phyloP scores from a whole-genome alignment of 2,329 filamentous ascomycete species.

The Graphilbum fragrans region DNA sequence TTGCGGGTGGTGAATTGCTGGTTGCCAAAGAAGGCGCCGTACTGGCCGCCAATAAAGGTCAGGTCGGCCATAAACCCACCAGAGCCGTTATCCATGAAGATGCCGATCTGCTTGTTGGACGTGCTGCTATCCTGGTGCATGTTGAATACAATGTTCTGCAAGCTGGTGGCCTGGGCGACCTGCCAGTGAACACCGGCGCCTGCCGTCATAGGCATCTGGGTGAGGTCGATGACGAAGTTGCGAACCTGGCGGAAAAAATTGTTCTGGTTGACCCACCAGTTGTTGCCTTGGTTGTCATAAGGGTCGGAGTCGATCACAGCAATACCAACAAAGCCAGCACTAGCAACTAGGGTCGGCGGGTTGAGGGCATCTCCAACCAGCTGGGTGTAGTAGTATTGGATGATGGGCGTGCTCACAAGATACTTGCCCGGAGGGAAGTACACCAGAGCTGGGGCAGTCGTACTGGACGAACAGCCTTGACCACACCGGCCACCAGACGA shows the following conservation, averaged over 20 bases:
- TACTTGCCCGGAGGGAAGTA: slow-evolving; percentile 91
- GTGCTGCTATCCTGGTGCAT: slow-evolving; percentile 56
- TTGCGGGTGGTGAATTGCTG: slow-evolving; percentile 85
- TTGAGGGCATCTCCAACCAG: slow-evolving; percentile 69
- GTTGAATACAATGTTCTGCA: slow-evolving; percentile 73
- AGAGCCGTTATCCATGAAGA: slow-evolving; percentile 78
- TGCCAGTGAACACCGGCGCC: slow-evolving; percentile 76
- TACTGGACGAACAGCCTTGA: slow-evolving; percentile 68
- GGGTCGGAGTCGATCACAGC: slow-evolving; percentile 83
- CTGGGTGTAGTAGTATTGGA: slow-evolving; percentile 89
- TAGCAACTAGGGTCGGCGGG: slow-evolving; percentile 64
- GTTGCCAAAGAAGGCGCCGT: slow-evolving; percentile 69
- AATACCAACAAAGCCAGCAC: slow-evolving; percentile 65
- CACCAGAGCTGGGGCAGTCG: slow-evolving; percentile 71
- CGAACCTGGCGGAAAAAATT: slow-evolving; percentile 78
- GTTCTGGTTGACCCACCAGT: slow-evolving; percentile 71
- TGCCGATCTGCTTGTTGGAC: slow-evolving; percentile 59
- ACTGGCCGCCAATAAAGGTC: slow-evolving; percentile 69
- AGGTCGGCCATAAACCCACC: slow-evolving; percentile 78
- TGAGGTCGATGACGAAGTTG: slow-evolving; percentile 72
- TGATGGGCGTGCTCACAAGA: slow-evolving; percentile 63
- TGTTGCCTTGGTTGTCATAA: slow-evolving; percentile 55
- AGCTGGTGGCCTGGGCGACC: slow-evolving; percentile 68
- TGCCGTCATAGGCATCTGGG: slow-evolving; percentile 42
- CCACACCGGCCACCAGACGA: slow-evolving; percentile 70